Base-by-base conservation (phyloP, 306 rosid genomes). In the Ammopiptanthus mongolicus region DNA sequence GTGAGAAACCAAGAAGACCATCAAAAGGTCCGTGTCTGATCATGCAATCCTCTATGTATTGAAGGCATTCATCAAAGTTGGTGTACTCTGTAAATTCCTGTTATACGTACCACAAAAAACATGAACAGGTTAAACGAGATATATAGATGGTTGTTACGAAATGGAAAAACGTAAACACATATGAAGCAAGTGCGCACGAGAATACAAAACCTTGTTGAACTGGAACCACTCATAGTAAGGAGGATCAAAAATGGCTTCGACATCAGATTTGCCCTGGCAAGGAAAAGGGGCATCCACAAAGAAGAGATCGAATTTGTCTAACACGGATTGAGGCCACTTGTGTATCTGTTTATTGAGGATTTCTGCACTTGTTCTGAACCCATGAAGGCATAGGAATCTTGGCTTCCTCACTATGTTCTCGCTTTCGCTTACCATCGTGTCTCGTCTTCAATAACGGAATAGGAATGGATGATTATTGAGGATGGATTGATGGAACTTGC, bases 211-310 rank as follows among this genome's bases (percentile, higher is more conserved):
- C 95, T 87, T 82, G 79, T 84, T 85, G 86, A 87, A 95, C 62
- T 88, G 98, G 86, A 91, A 95, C 98, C 98, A 95, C 79, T 95
- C 98, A 69, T 83, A 86, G 74, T 90, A 95, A 21, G 98, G 98
- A 78, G 98, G 96, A 62, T 91, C 92, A 11, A 95, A 95, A 68
- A 95, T 78, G 67, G 91, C 95, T 34, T 95, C 96, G 1, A 91
- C 96, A 0, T 88, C 93, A 42, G 98, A 95, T 82, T 87, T 90
- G 0, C 98, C 98, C 5, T 46, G 67, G 18, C 86, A 88, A 4
- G 97, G 96, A 65, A 91, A 95, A 5, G 97, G 95, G 0, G 81
- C 98, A 15, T 95, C 91, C 4, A 72, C 67, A 25, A 67, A 95
- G 1, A 87, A 88, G 5, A 95, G 88, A 55, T 95, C 96, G 59